Evolutionary conservation across 2,329 filamentous ascomycete genomes (phyloP).

Genomic region (Botrytis aclada): DNA sequence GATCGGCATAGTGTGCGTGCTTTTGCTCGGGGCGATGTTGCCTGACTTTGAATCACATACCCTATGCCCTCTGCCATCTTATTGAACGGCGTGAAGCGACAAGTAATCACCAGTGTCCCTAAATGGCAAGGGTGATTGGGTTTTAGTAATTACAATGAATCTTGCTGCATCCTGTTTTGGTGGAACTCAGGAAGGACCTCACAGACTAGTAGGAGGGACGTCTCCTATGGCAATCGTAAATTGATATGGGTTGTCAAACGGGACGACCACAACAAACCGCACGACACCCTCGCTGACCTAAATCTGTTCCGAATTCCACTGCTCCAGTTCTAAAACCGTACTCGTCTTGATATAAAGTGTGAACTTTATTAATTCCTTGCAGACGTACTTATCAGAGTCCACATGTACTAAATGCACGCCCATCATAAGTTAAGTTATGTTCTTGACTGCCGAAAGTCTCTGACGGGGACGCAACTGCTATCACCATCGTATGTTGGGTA

Average conservation of each 20-base stretch:
- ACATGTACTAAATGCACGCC: not conserved
- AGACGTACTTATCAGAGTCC: not conserved
- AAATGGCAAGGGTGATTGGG: slow-evolving; percentile 21
- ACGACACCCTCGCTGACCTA: slow-evolving; percentile 23
- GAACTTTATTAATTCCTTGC: not conserved
- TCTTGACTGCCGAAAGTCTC: not conserved
- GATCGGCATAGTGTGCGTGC: slow-evolving; percentile 25
- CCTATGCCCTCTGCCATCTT: slow-evolving; percentile 28
- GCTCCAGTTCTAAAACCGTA: not conserved
- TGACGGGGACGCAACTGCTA: not conserved
- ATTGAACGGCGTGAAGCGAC: slow-evolving; percentile 27
- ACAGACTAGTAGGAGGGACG: slow-evolving; percentile 19
- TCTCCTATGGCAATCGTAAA: slow-evolving; percentile 15
- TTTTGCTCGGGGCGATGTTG: slow-evolving; percentile 27
- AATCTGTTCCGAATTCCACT: not conserved
- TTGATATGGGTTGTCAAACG: slow-evolving; percentile 26
- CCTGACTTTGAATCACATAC: slow-evolving; percentile 29
- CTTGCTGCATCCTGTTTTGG: not conserved
- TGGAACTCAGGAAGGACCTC: slow-evolving; percentile 31
- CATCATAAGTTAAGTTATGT: not conserved
- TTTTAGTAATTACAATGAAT: slow-evolving; percentile 20
- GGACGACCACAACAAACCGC: slow-evolving; percentile 27
- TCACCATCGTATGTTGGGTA: not conserved
- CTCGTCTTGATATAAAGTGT: not conserved
- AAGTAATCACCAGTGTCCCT: slow-evolving; percentile 29